These are phyloP conservation scores for Phytophthora uliginosa DNA, from an alignment of 352 stramenopile species.

Conservation along the genomic window DNA sequence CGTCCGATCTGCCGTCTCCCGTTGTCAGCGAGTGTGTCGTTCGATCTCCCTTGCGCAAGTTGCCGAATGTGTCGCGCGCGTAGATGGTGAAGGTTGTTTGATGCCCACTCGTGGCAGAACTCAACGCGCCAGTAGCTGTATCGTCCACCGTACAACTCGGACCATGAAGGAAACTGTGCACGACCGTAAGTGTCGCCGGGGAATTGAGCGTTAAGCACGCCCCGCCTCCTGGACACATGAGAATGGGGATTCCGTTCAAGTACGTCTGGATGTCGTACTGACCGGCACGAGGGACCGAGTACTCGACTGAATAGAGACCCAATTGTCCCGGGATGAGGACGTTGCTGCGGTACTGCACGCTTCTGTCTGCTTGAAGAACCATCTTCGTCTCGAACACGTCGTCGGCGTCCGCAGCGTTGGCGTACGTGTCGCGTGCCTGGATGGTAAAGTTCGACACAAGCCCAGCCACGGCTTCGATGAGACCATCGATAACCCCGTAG, in stretches of 20 bases:
- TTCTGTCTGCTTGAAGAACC: constrained; percentile 58
- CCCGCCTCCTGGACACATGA: constrained; percentile 87
- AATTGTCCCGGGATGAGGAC: constrained; percentile 56
- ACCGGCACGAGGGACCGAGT: constrained; percentile 93
- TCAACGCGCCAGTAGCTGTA: constrained; percentile 75
- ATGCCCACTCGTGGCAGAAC: constrained; percentile 82
- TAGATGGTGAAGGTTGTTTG: constrained; percentile 90
- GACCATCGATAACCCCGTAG: constrained; percentile 83
- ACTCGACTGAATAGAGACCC: constrained; percentile 94
- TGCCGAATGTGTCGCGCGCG: constrained; percentile 95
- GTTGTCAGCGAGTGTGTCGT: constrained; percentile 76
- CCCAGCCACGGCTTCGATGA: constrained; percentile 94
- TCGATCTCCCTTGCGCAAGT: constrained; percentile 84
- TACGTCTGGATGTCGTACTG: constrained; percentile 88
- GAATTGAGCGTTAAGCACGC: constrained; percentile 59
- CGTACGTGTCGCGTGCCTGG: constrained; percentile 96
- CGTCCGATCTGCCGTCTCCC: constrained; percentile 91
- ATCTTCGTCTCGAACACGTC: constrained; percentile 89
- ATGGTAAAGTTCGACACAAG: constrained; percentile 96
- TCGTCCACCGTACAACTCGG: constrained; percentile 90
- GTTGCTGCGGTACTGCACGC: constrained; percentile 88
- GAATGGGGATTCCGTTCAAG: constrained; percentile 87
- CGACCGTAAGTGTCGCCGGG: constrained; percentile 81
- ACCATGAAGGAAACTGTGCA: constrained; percentile 92
- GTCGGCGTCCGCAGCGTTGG: constrained; percentile 70